Evolutionary conservation across 129 eudicot genomes (phyloP), one percentile per base, ranked within the genome.

Genomic region (Deinandra increscens): DNA sequence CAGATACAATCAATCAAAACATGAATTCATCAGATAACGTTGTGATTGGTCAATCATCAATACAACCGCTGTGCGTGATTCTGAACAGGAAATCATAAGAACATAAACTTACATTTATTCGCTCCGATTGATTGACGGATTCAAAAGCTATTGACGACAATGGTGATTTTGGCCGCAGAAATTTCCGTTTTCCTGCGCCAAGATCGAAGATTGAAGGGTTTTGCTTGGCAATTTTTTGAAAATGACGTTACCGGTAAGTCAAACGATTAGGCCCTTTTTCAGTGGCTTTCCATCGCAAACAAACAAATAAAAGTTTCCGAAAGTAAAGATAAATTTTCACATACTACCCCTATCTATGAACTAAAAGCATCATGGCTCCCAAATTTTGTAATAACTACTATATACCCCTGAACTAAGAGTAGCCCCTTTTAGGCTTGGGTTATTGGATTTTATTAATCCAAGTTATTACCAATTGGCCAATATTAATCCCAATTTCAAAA

Each of bases 121-220:
- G 22, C 45, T 34, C 45, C 2, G 61, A 72, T 60, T 72, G 61
- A 72, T 60, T 72, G 44, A 72, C 29, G 11, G 7, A 2, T 14
- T 58, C 18, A 29, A 23, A 22, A 39, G 14, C 17, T 38, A 53
- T 38, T 29, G 73, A 41, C 12, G 66, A 70, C 10, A 59, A 55
- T 39, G 31, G 19, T 60, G 45, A 71, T 71, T 71, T 56, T 58
- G 75, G 75, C 4, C 55, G 67, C 68, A 59, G 75, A 71, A 60
- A 45, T 45, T 45, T 43, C 6, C 58, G 58, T 71, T 42, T 71
- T 71, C 44, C 69, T 60, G 76, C 68, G 46, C 22, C 61, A 61
- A 46, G 69, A 72, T 45, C 70, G 77, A 51, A 72, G 69, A 60
- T 44, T 4, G 46, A 42, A 42, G 69, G 70, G 41, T 45, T 72